Evolutionary conservation across 1,284 basidiomycete genomes (phyloP), one percentile per base, ranked within the genome.

Genomic region (Ceratorhiza oryzae-sativae): DNA sequence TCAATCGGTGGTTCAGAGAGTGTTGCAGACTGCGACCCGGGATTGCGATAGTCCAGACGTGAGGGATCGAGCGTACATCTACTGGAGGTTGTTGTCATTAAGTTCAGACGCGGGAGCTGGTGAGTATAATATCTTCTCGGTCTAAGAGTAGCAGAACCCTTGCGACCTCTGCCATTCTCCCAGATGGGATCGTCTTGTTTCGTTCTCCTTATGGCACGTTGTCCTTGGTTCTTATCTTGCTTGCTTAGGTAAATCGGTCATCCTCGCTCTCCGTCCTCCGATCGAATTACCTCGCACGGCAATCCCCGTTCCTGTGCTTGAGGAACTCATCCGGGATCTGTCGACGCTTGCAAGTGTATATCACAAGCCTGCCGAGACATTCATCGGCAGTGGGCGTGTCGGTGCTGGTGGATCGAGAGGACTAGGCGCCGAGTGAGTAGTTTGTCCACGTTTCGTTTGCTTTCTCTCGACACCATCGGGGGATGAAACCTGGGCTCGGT

Each of bases 41-140:
- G 95, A 97, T 76, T 97, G 95, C 75, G 97, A 99, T 78, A 97
- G 93, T 25, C 95, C 97, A 4, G 97, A 99, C 80, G 89, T 99
- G n/a, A 86, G 97, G 56, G 97, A 99, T 79, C 86, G 94, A 34
- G 95, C 94, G 0, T 98, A 97, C 79, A 97, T 98, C 59, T 98
- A 98, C 79, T 98, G 96, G 96, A 86, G 97, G 73, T 80, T 98
- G 74, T 41, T 68, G 42, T 68, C 65, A 5, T 81, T 98, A 51
- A 96, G 93, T 10, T 94, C 94, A 42, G 97, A 99, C 80, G 92
- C 94, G 1, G 93, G 88, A 3, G 95, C 95, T 23, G 86, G 94
- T 93, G 75, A 58, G 82, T 76, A 23, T 32, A n/a, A 72, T 36
- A 42, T 61, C 27, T 34, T 20, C 9, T n/a, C n/a, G n/a, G n/a